A percentile compares a stretch with the other conserved stretches of the same genome.
Conservation (phyloP, 108 stramenopile genomes). For the Licmophora abbreviata region DNA sequence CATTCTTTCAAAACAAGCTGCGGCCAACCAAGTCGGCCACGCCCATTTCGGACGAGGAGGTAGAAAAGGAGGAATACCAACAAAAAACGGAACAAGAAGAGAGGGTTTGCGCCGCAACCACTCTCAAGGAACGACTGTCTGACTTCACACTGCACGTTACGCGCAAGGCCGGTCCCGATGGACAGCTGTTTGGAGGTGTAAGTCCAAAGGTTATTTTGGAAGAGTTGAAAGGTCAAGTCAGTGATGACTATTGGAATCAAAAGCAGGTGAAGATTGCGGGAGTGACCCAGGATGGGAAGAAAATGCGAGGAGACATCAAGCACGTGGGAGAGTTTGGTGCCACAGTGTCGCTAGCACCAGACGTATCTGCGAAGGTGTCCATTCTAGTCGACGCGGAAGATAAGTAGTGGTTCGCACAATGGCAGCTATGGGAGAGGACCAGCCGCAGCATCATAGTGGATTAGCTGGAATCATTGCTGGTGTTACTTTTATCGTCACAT, state of each 20-base stretch:
- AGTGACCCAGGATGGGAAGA: slow-evolving; percentile 35
- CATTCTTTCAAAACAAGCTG: slow-evolving; percentile 73
- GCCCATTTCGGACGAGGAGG: slow-evolving; percentile 60
- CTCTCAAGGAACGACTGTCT: slow-evolving; percentile 18
- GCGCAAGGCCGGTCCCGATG: slow-evolving; percentile 66
- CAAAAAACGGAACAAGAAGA: slow-evolving; percentile 25
- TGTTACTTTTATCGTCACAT: no score
- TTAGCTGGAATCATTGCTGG: no score
- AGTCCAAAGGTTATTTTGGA: slow-evolving; percentile 55
- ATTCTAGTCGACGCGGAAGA: slow-evolving; percentile 41
- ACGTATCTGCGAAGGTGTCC: slow-evolving; percentile 33
- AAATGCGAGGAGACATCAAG: slow-evolving; percentile 58
- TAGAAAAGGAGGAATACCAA: slow-evolving; percentile 29
- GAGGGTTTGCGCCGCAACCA: slow-evolving; percentile 12
- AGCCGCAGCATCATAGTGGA: no score
- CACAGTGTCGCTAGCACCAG: slow-evolving; percentile 36
- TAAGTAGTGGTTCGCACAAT: neutral
- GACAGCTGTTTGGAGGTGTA: slow-evolving; percentile 73
- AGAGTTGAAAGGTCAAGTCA: slow-evolving; percentile 33
- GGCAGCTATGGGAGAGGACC: no score
- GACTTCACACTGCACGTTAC: slow-evolving; percentile 18
- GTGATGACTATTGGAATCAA: slow-evolving; percentile 25
- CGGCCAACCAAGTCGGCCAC: slow-evolving; percentile 44
- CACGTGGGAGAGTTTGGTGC: slow-evolving; percentile 45
- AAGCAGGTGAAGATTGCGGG: slow-evolving; percentile 39